Base-by-base conservation (phyloP, 345 rosid species). In the Erysimum cheiranthoides region DNA sequence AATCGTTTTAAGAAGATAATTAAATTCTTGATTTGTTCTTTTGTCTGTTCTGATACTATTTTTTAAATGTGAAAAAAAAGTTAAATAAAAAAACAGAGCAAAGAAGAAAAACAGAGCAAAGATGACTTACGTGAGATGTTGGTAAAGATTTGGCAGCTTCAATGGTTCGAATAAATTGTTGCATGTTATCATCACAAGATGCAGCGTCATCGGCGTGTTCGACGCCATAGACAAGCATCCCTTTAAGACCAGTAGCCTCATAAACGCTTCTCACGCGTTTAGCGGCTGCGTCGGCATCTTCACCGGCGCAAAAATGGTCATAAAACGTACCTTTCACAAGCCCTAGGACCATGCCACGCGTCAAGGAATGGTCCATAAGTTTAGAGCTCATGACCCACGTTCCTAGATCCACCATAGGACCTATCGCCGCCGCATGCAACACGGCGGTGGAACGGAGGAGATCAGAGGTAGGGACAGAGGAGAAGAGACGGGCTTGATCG, bases 261-360 rank as follows among this genome's bases (percentile, higher is more conserved):
- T 87, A 80, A 7, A 86, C 57, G 75, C 66, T 84, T 80, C 73
- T 58, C 1, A 88, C 75, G 47, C 84, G 83, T 18, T 73, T 27
- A 3, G 57, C 82, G 0, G 85, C 93, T 69, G 87, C 92, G 9
- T 31, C 39, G 2, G 78, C 71, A 10, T 70, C 76, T 70, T 90
- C 97, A 5, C 98, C 98, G 4, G 89, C 97, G 21, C 96, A 92
- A 39, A 94, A 94, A 47, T 94, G 98, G 59, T 89, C 90, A 36
- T 82, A 92, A 45, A 92, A 85, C n/a, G 88, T 92, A 5, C 71
- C 76, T 75, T 82, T 84, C 0, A 92, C 75, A 7, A 73, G 38
- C 13, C 60, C 70, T 38, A 77, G 51, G 18, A 94, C 76, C 21
- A 73, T 18, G 12, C 79, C 86, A 16, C 96, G 86, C 10, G 81